Base-by-base conservation (phyloP, 139 green algal species). In the Nannochloris sp. region DNA sequence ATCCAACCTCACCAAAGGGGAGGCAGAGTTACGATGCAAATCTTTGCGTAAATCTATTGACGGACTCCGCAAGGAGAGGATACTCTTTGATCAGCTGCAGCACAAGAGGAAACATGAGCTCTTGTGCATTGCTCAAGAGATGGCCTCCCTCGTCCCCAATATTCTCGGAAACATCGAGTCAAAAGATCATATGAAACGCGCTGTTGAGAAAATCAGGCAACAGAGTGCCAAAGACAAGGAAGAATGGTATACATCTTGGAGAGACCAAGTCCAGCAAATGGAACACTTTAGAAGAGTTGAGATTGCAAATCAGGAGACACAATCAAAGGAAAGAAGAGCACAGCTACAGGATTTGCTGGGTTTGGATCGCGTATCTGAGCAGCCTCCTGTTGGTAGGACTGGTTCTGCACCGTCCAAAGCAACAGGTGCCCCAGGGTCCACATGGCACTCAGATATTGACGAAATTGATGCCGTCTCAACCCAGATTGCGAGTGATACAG, bases 81-180 rank as follows among this genome's bases (percentile, higher is more conserved):
- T 91, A 56, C 87, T 92, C 71, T 95, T 95, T 79, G 81, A 94
- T 45, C 77, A 84, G 66, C 84, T 95, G 37, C 74, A 87, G 67
- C 71, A 33, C 51, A 95, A 95, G 76, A 68, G 94, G 57, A 76
- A 90, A 53, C 70, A 76, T 23, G 79, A 86, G 58, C 75, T 94
- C 61, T 44, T 65, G 12, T 79, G 84, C 51, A 53, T 53, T 28
- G 46, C 46, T 2, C 17, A 53, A 14, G 17, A 53, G 12, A 23
- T 23, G n/a, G 16, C n/a, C 20, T 23, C 16, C 9, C 46, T 53
- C 46, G 17, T 53, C n/a, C 46, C 16, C n/a, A 9, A 53, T 28
- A 53, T 53, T 28, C 0, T 23, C 6, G 20, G n/a, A 12, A 6
- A 11, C 46, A 8, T 53, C n/a, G 46, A 53, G 12, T 40, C 33